Evolutionary conservation across 495 filamentous ascomycete genomes (phyloP), one percentile per base, ranked within the genome.

Genomic region (Talaromyces liani): DNA sequence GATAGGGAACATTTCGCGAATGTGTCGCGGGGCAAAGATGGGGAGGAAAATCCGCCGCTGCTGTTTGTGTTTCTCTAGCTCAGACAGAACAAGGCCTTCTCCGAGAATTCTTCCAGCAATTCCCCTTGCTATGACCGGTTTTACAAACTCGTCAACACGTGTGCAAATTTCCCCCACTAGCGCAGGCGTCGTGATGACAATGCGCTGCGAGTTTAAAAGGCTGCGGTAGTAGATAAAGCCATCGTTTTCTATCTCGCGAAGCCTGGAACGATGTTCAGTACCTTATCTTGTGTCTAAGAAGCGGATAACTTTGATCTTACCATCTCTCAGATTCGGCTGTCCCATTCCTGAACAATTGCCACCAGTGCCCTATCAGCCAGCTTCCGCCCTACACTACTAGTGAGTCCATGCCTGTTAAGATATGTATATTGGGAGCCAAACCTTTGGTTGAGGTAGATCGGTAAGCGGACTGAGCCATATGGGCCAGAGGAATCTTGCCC

Each of bases 1-100:
- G 4, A 84, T 65, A 4, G 89, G 83, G 62, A 89, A 89, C 4
- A 91, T 79, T 49, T 89, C 80, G 69, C 88, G 89, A 70, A 91
- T 73, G 66, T 91, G 89, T 5, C 85, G 74, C 67, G 86, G 87
- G 9, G 83, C 76, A 68, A 92, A 93, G 2, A 87, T 88, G 0
- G 88, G 89, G 74, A 86, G 80, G 10, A 92, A 74, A 47, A 81
- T 78, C 64, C 82, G 86, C 8, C 90, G 77, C 72, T 91, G 88
- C 27, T 22, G 29, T 59, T 68, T 14, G 53, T 66, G 65, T 12
- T 64, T 39, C n/a, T 65, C 64, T 14, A 69, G 71, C 49, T 72
- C 71, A 10, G 66, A 63, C 24, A 65, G 36, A 24, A 72, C 33
- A 2, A 74, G 33, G 24, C 72, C 72, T 45, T 62, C 41, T 6